These are phyloP conservation scores for Nigrograna mackinnonii DNA, from an alignment of 2,329 filamentous ascomycete species.

Conservation along the genomic window DNA sequence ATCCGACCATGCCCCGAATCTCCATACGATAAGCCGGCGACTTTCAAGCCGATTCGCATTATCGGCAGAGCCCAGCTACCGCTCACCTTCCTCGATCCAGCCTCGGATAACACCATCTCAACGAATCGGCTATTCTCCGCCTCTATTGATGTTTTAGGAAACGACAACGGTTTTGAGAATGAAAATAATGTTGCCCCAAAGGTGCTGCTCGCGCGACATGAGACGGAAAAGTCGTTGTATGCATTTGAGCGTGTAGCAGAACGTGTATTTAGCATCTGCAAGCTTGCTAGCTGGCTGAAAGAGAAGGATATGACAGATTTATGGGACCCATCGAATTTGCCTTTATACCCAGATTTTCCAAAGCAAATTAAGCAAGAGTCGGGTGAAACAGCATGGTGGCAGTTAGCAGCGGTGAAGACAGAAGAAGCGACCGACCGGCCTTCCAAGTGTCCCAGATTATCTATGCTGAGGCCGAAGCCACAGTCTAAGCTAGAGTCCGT, in stretches of 20 bases:
- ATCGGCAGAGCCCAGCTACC: constrained; percentile 41
- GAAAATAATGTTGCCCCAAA: constrained; percentile 12
- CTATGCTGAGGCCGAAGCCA: constrained; percentile 31
- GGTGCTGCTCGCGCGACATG: constrained; percentile 39
- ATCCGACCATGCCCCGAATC: constrained; percentile 35
- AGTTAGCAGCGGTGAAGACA: constrained; percentile 25
- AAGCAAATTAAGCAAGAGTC: constrained; percentile 39
- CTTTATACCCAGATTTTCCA: constrained; percentile 62
- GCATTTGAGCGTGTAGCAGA: constrained; percentile 69
- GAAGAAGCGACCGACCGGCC: constrained; percentile 13
- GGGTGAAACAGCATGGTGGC: constrained; percentile 33
- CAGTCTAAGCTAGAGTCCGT: constrained; percentile 2
- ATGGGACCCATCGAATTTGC: constrained; percentile 22
- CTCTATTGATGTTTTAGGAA: constrained; percentile 35
- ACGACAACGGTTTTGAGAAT: constrained; percentile 8
- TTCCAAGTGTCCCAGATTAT: constrained; percentile 25
- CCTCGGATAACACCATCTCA: constrained; percentile 21
- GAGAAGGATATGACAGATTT: constrained; percentile 53
- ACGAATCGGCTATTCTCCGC: constrained; percentile 38
- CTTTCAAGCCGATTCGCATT: constrained; percentile 37
- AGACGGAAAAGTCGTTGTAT: constrained; percentile 72
- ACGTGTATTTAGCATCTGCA: constrained; percentile 69
- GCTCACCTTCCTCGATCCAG: constrained; percentile 40
- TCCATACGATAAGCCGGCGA: constrained; percentile 28
- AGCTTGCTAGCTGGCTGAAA: constrained; percentile 68